phyloP scores from a whole-genome alignment of 1,284 basidiomycete genomes.

The Ustilago sp. region DNA sequence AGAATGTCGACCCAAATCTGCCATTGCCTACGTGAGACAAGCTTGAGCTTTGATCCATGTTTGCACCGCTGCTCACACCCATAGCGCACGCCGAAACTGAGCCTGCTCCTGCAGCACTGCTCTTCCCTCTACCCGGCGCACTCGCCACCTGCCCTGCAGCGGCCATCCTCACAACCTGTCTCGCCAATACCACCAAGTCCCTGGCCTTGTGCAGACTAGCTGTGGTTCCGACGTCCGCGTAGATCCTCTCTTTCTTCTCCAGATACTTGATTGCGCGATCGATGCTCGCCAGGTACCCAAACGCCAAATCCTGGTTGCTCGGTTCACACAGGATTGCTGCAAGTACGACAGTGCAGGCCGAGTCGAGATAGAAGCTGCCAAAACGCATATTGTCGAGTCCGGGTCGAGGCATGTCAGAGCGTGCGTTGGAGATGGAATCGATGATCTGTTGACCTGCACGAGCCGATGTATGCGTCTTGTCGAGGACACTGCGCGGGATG shows the following conservation, averaged over 20 bases:
- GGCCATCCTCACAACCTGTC: slow-evolving; percentile 46
- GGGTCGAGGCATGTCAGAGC: slow-evolving; percentile 41
- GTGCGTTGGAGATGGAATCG: slow-evolving; percentile 41
- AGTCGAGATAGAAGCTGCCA: slow-evolving; percentile 50
- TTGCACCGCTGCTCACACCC: neutral
- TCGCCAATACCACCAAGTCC: slow-evolving; percentile 40
- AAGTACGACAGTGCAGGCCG: slow-evolving; percentile 45
- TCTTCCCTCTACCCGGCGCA: slow-evolving; percentile 18
- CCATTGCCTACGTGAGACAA: slow-evolving; percentile 9
- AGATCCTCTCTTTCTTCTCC: slow-evolving; percentile 47
- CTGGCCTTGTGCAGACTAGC: slow-evolving; percentile 48
- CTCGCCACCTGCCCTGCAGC: slow-evolving; percentile 34
- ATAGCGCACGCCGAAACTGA: neutral
- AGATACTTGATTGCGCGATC: slow-evolving; percentile 50
- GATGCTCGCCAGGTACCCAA: slow-evolving; percentile 42
- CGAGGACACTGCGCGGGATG: slow-evolving; percentile 41
- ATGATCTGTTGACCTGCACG: slow-evolving; percentile 44
- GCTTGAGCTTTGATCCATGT: slow-evolving; percentile 7
- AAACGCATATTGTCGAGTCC: slow-evolving; percentile 49
- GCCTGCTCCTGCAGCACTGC: slow-evolving; percentile 14
- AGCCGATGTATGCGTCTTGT: slow-evolving; percentile 38
- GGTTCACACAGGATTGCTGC: slow-evolving; percentile 49
- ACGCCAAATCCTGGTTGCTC: slow-evolving; percentile 43
- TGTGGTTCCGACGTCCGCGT: slow-evolving; percentile 45
- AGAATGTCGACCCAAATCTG: slow-evolving; percentile 32